These are phyloP conservation scores for Penicillium olsonii DNA, from an alignment of 2,329 filamentous ascomycete species.

Conservation along the genomic window DNA sequence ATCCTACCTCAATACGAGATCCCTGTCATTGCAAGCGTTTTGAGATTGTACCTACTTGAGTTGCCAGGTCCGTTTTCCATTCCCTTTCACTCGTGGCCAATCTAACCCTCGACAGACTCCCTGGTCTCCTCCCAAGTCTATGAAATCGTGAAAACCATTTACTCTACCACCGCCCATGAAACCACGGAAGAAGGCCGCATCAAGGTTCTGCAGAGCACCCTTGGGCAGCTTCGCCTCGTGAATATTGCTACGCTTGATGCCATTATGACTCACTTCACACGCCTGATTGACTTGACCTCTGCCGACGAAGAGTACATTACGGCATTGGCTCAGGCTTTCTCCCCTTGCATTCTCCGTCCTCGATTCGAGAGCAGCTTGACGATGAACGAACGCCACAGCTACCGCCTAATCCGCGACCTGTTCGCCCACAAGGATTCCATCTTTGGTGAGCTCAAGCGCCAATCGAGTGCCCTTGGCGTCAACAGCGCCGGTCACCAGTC, in stretches of 20 bases:
- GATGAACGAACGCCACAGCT: slow-evolving; percentile 91
- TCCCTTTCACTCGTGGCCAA: slow-evolving; percentile 4
- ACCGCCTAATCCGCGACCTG: slow-evolving; percentile 85
- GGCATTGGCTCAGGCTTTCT: slow-evolving; percentile 71
- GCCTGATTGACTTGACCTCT: slow-evolving; percentile 92
- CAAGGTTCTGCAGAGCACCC: slow-evolving; percentile 89
- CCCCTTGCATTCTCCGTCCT: slow-evolving; percentile 85
- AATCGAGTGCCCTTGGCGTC: slow-evolving; percentile 41
- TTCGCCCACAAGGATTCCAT: slow-evolving; percentile 93
- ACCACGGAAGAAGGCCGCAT: slow-evolving; percentile 76
- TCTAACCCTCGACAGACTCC: slow-evolving; percentile 66
- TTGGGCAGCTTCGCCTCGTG: slow-evolving; percentile 89
- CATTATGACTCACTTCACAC: slow-evolving; percentile 96
- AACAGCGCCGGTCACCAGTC: slow-evolving; percentile 53
- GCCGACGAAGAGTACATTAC: slow-evolving; percentile 85
- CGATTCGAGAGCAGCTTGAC: slow-evolving; percentile 85
- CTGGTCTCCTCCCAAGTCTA: slow-evolving; percentile 97
- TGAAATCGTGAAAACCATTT: slow-evolving; percentile 97
- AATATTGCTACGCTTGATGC: slow-evolving; percentile 99
- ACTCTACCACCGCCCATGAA: slow-evolving; percentile 77
- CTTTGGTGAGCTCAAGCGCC: slow-evolving; percentile 91
- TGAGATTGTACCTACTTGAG: slow-evolving; percentile 94
- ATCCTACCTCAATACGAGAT: slow-evolving; percentile 86
- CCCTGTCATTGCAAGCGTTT: slow-evolving; percentile 84
- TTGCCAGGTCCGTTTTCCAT: slow-evolving; percentile 72